Evolutionary conservation across 1,284 basidiomycete genomes (phyloP), one percentile per base, ranked within the genome.

Genomic region (Ganoderma lingzhi): DNA sequence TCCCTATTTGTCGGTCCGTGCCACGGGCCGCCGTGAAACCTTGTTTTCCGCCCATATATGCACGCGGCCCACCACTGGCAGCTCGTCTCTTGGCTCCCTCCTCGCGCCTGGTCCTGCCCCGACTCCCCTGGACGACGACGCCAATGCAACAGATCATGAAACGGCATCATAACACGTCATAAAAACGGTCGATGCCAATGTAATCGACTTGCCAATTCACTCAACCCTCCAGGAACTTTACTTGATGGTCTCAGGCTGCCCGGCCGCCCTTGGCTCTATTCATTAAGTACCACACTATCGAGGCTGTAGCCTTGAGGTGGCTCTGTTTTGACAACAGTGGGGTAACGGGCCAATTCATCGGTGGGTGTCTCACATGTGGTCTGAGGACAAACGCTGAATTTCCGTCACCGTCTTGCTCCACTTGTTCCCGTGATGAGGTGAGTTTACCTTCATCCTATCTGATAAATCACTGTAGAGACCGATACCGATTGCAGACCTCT

Each of bases 391-490:
- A 53, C 23, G 48, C 23, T 53, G 48, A 28, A 14, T 28, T 4
- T 12, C 48, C 48, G 23, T 28, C 48, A 28, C 48, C 23, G 23
- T 53, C 48, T 28, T 53, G n/a, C n/a, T 48, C 45, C 23, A 53
- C 23, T 15, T 53, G 48, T 53, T 56, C 30, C 53, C 53, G 15
- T 56, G 53, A 56, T 35, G 32, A 32, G 53, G 53, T 56, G 53
- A 56, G 53, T 15, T 28, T 17, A 6, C 10, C 28, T 32, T 55
- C 30, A 17, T 6, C 30, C 30, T 55, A 55, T 55, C 53, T 32
- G 53, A 55, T 55, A 32, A 55, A 55, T 32, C 28, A 32, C 5
- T 32, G 15, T 6, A 56, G 17, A 35, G 53, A 30, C 12, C 28
- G 53, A 17, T 32, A 28, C 23, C 23, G 12, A 23, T 28, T 44